A percentile compares a stretch with the other conserved stretches of the same genome.
Evolutionary conservation across 768 basidiomycete species (phyloP).

Genomic region (Gymnopilus dilepis): DNA sequence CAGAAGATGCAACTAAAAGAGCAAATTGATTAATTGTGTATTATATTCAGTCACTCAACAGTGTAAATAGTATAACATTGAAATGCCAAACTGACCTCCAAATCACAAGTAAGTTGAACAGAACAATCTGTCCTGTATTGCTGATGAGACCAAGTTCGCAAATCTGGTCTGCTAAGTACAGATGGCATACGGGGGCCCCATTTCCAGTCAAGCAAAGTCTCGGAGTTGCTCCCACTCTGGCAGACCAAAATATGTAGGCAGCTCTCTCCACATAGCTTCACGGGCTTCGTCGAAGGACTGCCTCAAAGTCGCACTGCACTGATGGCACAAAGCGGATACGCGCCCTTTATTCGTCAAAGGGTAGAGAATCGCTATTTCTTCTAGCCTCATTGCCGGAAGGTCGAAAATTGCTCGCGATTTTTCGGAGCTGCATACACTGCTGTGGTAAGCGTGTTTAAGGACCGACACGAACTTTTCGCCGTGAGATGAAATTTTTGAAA

Average conservation of each 20-base stretch:
- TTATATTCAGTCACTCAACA: no score
- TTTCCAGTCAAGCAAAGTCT: constrained; percentile 4
- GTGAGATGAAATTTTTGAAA: not conserved
- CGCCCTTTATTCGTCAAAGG: not conserved
- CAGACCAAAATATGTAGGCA: constrained; percentile 18
- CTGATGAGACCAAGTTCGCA: no score
- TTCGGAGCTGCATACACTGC: not conserved
- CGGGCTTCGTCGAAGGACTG: not conserved
- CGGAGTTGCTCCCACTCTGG: constrained; percentile 14
- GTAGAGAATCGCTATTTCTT: not conserved
- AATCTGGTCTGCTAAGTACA: not conserved
- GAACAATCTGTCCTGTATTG: no score
- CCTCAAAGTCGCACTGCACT: not conserved
- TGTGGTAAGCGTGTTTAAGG: no score
- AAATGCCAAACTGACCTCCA: no score
- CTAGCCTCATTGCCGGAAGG: not conserved
- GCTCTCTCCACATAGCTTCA: constrained; percentile 8
- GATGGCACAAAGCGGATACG: not conserved
- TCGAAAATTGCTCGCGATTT: not conserved
- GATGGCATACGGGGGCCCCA: not conserved
- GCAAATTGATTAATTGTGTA: no score
- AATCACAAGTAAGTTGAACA: no score
- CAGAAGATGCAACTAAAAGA: not conserved
- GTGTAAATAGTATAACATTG: no score
- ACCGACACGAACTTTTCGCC: no score